Percentiles rank a stretch among this genome's conserved stretches.
Evolutionary conservation across 108 stramenopile genomes (phyloP).

Genomic region (Epithemia pelagica): DNA sequence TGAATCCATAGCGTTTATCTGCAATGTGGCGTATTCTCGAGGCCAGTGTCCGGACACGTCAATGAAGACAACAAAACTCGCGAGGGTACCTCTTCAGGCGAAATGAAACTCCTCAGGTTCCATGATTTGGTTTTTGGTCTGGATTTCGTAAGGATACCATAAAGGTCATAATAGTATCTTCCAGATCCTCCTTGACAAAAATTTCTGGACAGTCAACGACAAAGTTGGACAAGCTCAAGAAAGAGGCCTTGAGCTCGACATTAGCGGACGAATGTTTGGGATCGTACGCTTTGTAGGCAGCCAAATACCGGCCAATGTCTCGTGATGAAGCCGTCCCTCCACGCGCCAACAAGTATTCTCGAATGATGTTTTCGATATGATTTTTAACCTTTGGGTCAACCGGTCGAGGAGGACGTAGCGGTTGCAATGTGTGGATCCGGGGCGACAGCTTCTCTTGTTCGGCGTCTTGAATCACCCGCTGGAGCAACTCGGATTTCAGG

Average conservation of each 20-base stretch:
- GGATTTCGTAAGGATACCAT: no score
- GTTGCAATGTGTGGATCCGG: background rate
- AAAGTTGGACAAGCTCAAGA: constrained; percentile 20
- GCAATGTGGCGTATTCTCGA: no score
- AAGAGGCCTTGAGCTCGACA: constrained; percentile 27
- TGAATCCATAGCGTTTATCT: no score
- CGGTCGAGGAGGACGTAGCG: background rate
- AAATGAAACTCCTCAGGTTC: no score
- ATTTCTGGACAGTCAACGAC: constrained; percentile 3
- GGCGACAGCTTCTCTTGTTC: constrained; percentile 4
- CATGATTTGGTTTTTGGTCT: no score
- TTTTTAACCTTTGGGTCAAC: background rate
- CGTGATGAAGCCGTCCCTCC: constrained; percentile 65
- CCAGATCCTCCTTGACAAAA: background rate
- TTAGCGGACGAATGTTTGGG: constrained; percentile 12
- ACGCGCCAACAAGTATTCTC: constrained; percentile 57
- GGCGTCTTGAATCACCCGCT: constrained; percentile 40
- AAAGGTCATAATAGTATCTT: no score
- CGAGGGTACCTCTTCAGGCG: no score
- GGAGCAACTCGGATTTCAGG: constrained; percentile 49
- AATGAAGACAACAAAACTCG: no score
- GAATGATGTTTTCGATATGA: constrained; percentile 44
- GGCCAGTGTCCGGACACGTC: no score
- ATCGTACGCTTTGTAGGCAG: constrained; percentile 16
- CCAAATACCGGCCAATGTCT: constrained; percentile 68